These are phyloP conservation scores for Leccinum boreale DNA, from an alignment of 768 basidiomycete genomes.

Conservation along the genomic window DNA sequence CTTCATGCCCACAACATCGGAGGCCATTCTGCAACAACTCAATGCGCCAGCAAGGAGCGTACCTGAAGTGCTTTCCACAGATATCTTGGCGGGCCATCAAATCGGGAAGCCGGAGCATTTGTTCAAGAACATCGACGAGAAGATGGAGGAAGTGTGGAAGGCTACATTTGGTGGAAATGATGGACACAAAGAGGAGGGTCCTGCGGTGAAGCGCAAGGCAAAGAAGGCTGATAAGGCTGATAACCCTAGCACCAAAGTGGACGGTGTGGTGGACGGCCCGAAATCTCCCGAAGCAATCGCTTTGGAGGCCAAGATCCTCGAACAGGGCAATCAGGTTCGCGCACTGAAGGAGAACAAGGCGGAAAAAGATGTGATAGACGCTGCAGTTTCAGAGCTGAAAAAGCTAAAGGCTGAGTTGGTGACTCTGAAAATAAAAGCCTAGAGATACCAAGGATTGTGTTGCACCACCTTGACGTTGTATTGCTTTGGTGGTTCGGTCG, in stretches of 20 bases:
- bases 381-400: constrained; percentile 63
- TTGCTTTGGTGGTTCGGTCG: background rate
- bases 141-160: constrained; percentile 81
- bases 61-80: constrained; percentile 67
- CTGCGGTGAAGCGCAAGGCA: constrained; percentile 48
- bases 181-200: constrained; percentile 40
- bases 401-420: constrained; percentile 57
- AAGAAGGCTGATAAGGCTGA: constrained; percentile 56
- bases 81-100: constrained; percentile 82
- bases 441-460: background rate
- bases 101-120: constrained; percentile 86
- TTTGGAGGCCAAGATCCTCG: constrained; percentile 69
- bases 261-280: constrained; percentile 42
- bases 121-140: constrained; percentile 93
- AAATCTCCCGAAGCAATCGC: constrained; percentile 72
- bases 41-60: constrained; percentile 85
- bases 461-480: background rate
- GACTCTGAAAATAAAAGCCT: constrained; percentile 10
- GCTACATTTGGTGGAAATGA: constrained; percentile 70
- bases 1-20: constrained; percentile 93
- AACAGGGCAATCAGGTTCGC: constrained; percentile 74
- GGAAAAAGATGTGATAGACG: constrained; percentile 43
- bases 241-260: constrained; percentile 45
- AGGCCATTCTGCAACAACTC: constrained; percentile 77
- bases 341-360: constrained; percentile 51